Base-by-base conservation (phyloP, 176 grass and related monocot species). In the Guadua angustifolia region DNA sequence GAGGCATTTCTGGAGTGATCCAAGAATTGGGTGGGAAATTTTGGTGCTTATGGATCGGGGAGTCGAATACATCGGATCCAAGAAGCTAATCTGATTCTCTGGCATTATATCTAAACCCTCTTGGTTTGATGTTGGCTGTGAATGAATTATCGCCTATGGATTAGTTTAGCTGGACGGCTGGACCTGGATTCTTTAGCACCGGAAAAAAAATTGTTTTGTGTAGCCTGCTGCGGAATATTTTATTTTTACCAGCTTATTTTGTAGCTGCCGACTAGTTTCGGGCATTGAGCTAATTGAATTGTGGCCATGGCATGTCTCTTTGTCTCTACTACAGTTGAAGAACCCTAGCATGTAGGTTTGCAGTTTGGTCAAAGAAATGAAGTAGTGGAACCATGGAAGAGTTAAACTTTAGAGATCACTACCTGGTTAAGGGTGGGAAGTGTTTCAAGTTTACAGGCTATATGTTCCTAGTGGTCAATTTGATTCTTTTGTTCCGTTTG, bases 61-160 rank as follows among this genome's bases (percentile, higher is more conserved):
- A 3, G 53, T 21, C 42, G 57, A 55, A 66, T 74, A 25, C 12
- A 4, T 58, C 18, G 0, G 26, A 72, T 73, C 66, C 6, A 43
- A 22, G 19, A 33, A 19, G 10, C 68, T 49, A 53, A 78, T 79
- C 66, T 10, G 7, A 7, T 49, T 57, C 22, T 2, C 4, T 40
- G 15, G 47, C 15, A 84, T 59, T 25, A 26, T 4, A 6, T 29
- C 58, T 74, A 16, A 45, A 45, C 42, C 60, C 43, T 77, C 52
- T 61, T 35, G 74, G 25, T 72, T 24, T 56, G 24, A 32, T 7
- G 52, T 24, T 56, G 32, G 46, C 56, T 45, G 56, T 18, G n/a
- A 79, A 66, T 38, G 39, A 78, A 9, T 88, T 66, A 47, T 39
- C 65, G 65, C 33, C 8, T 18, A 51, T 88, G 55, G 52, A 71